A percentile compares a stretch with the other conserved stretches of the same genome.
Evolutionary conservation across 768 basidiomycete species (phyloP).

Genomic region (Agrocybe chaxingu): DNA sequence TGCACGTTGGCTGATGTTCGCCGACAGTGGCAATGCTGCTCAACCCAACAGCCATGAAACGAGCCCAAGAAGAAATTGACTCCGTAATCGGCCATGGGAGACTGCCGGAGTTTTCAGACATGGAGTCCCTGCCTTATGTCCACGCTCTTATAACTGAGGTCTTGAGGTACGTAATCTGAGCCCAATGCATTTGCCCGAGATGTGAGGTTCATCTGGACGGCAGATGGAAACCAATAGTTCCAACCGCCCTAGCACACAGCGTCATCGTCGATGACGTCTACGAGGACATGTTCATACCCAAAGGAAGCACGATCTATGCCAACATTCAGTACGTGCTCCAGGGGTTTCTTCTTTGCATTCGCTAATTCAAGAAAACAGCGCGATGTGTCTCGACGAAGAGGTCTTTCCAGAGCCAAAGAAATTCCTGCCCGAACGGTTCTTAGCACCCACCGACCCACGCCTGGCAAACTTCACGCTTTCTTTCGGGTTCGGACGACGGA

Average conservation of each 20-base stretch:
- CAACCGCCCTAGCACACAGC: conserved; percentile 31
- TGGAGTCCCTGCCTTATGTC: conserved; percentile 23
- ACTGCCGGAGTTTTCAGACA: conserved; percentile 29
- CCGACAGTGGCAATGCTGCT: conserved; percentile 30
- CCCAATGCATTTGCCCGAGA: neutral
- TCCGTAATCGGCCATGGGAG: conserved; percentile 25
- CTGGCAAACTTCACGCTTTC: conserved; percentile 16
- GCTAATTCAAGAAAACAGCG: conserved; percentile 5
- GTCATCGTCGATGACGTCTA: conserved; percentile 33
- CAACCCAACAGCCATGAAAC: conserved; percentile 25
- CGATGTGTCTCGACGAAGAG: conserved; percentile 22
- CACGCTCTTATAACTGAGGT: conserved; percentile 21
- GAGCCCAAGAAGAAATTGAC: conserved; percentile 34
- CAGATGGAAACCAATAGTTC: conserved; percentile 26
- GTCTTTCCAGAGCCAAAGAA: conserved; percentile 19
- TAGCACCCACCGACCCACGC: conserved; percentile 5
- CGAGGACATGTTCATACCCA: conserved; percentile 33
- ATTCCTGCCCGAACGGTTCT: conserved; percentile 23
- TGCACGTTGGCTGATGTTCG: neutral
- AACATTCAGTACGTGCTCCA: conserved; percentile 21
- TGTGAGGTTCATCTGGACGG: neutral
- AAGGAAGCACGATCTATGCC: conserved; percentile 24
- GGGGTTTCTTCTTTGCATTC: neutral
- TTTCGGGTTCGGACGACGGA: conserved; percentile 26
- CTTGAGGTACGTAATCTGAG: conserved; percentile 10